Evolutionary conservation across 257 asterid genomes (phyloP).

Genomic region (Solanum tarapatanum): DNA sequence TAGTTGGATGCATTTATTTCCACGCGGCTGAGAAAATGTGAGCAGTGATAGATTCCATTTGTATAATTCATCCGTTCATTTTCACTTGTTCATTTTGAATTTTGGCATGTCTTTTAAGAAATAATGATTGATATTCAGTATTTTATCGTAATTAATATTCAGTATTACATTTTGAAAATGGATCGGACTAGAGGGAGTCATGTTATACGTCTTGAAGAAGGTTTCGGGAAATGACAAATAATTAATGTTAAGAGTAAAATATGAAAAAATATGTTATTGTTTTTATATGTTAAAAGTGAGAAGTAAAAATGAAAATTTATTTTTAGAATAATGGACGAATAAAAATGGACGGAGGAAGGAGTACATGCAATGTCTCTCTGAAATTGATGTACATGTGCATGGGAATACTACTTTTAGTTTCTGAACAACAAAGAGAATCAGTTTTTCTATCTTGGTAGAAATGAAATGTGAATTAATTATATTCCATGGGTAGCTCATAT

Average conservation of each 20-base stretch:
- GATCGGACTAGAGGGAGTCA: neutral
- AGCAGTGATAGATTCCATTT: neutral
- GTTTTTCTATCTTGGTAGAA: neutral
- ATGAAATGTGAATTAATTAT: neutral
- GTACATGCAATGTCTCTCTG: neutral
- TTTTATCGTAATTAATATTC: too few species aligned
- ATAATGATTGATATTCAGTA: too few species aligned
- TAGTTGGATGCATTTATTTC: slow-evolving; percentile 3
- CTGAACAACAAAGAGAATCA: neutral
- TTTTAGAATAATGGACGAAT: neutral
- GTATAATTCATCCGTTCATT: neutral
- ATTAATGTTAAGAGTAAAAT: neutral
- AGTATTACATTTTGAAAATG: neutral
- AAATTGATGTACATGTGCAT: neutral
- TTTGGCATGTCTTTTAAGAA: neutral
- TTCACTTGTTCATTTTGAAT: neutral
- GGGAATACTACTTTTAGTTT: neutral
- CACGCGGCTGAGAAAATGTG: neutral
- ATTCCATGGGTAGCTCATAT: neutral
- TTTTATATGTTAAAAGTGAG: neutral
- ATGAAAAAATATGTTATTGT: neutral
- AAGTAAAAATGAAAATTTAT: too few species aligned
- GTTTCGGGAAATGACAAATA: neutral
- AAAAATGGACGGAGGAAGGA: neutral
- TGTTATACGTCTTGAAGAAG: neutral